Conservation (phyloP, 495 filamentous ascomycete species). For the Lasiosphaeris hirsuta region DNA sequence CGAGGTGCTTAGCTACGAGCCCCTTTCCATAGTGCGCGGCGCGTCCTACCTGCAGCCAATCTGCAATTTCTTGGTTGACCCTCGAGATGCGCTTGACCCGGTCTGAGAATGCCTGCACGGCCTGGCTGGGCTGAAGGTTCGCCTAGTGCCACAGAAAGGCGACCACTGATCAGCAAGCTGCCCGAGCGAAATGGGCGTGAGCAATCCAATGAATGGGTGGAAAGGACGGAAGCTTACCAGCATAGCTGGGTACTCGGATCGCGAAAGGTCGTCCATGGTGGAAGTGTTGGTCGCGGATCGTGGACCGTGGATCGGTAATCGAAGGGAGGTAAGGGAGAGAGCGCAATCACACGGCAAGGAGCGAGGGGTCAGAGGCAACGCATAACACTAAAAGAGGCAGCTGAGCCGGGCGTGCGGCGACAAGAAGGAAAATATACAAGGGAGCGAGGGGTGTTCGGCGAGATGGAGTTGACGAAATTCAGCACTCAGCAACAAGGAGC, state of each 20-base stretch:
- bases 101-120: constrained; percentile 79
- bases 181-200: background rate
- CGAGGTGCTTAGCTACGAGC: constrained; percentile 24
- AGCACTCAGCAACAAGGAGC: background rate
- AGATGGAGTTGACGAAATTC: constrained; percentile 1
- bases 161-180: background rate
- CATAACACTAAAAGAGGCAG: constrained; percentile 24
- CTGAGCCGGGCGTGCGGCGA: constrained; percentile 5
- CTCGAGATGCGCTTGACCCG: constrained; percentile 82
- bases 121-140: constrained; percentile 78
- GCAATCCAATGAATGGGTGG: too few species aligned
- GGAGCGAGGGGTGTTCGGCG: constrained; percentile 4
- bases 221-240: constrained; percentile 63
- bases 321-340: background rate
- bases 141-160: constrained; percentile 52
- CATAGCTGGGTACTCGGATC: constrained; percentile 92
- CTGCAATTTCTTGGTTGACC: constrained; percentile 88
- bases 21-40: background rate
- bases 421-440: constrained; percentile 5
- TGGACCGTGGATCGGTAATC: constrained; percentile 32
- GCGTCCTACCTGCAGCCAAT: constrained; percentile 85
- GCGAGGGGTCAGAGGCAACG: constrained; percentile 17
- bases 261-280: constrained; percentile 68
- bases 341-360: constrained; percentile 13
- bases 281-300: constrained; percentile 32